phyloP scores from a whole-genome alignment of 129 eudicot species.

The Flaveria trinervia region DNA sequence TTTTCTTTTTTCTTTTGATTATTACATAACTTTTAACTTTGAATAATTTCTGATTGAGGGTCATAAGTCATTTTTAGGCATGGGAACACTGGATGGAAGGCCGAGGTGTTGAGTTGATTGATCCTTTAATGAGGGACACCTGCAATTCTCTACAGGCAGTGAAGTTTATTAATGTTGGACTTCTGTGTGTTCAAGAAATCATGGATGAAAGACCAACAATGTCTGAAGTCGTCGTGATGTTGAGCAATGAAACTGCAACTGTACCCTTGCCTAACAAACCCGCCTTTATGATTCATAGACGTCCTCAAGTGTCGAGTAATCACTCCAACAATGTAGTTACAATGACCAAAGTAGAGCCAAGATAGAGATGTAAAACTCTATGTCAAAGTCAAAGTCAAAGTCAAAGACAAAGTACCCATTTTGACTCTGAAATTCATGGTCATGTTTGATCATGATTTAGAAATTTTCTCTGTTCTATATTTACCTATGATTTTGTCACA shows the following conservation, averaged over 20 bases:
- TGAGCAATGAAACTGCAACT: slow-evolving; percentile 36
- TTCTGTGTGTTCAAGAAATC: slow-evolving; percentile 39
- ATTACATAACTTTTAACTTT: background rate
- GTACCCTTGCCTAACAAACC: slow-evolving; percentile 38
- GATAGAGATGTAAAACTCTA: slow-evolving; percentile 16
- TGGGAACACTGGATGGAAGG: slow-evolving; percentile 43
- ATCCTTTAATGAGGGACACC: slow-evolving; percentile 27
- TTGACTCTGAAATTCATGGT: background rate
- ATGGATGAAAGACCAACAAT: slow-evolving; percentile 37
- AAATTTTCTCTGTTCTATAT: background rate
- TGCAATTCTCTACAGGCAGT: slow-evolving; percentile 23
- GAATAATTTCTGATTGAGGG: slow-evolving; percentile 12
- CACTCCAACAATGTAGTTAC: slow-evolving; percentile 37
- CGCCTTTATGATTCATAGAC: slow-evolving; percentile 33
- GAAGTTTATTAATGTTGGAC: slow-evolving; percentile 37
- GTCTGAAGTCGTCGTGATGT: slow-evolving; percentile 37
- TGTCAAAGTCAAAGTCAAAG: background rate
- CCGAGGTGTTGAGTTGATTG: slow-evolving; percentile 32
- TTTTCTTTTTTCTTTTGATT: slow-evolving; percentile 5
- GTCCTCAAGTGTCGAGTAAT: slow-evolving; percentile 7
- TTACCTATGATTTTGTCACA: background rate
- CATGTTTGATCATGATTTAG: background rate
- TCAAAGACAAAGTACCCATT: background rate
- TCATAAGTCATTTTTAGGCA: slow-evolving; percentile 26
- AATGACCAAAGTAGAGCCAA: slow-evolving; percentile 32